phyloP scores from a whole-genome alignment of 768 basidiomycete species.

The Psilocybe cubensis region DNA sequence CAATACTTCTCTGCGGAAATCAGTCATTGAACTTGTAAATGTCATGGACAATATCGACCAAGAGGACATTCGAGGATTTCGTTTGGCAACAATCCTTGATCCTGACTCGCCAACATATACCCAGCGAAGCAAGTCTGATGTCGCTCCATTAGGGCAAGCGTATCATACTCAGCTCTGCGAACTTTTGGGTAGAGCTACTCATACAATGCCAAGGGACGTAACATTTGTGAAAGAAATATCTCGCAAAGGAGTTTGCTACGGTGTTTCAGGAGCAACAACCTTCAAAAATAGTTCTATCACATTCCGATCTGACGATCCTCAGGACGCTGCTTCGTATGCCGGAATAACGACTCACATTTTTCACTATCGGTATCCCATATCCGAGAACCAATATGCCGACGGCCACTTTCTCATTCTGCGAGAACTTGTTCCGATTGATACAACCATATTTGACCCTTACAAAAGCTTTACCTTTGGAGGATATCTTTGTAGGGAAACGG shows the following conservation, averaged over 20 bases:
- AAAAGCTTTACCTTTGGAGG: conserved; percentile 9
- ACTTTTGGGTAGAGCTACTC: not conserved
- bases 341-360: conserved; percentile 2
- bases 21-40: conserved; percentile 1
- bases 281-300: conserved; percentile 5
- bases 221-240: conserved; percentile 5
- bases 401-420: not conserved
- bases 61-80: conserved; percentile 14
- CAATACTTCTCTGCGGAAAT: not conserved
- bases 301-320: not conserved
- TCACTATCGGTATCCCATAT: not conserved
- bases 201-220: not conserved
- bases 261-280: not conserved
- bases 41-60: conserved; percentile 4
- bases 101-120: not conserved
- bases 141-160: not conserved
- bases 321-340: not conserved
- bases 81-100: conserved; percentile 11
- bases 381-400: not conserved
- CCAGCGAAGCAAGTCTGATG: not conserved
- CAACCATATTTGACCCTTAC: not conserved
- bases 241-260: conserved; percentile 7
- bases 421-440: not conserved
- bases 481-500: not conserved
- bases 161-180: not conserved